Percentiles rank a stretch among this genome's conserved stretches.
Evolutionary conservation across 2,329 filamentous ascomycete genomes (phyloP).

Genomic region (Fusarium musae): DNA sequence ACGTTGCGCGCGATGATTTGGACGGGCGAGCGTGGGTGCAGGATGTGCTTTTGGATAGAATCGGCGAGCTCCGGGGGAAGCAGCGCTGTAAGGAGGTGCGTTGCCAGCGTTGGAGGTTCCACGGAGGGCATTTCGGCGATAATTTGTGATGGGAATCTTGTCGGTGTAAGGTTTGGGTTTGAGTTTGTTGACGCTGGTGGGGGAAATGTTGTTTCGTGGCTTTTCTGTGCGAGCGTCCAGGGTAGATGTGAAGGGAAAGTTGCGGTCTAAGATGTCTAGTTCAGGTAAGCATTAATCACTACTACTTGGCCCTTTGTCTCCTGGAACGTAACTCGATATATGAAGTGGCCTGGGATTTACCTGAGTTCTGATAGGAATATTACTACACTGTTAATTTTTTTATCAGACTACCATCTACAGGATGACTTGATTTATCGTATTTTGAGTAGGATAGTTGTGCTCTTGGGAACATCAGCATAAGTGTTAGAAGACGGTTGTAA

Average conservation of each 20-base stretch:
- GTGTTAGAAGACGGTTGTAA: background rate
- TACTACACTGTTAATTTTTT: too few relatives aligned
- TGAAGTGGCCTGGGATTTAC: background rate
- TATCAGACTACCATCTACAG: background rate
- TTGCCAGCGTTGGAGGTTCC: conserved; percentile 46
- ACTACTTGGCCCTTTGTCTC: background rate
- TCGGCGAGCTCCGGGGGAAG: conserved; percentile 58
- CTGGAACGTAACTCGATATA: background rate
- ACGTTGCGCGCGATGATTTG: conserved; percentile 54
- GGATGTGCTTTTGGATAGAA: conserved; percentile 59
- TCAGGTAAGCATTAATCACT: background rate
- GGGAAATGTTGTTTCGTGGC: conserved; percentile 29
- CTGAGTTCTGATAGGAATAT: background rate
- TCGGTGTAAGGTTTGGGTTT: conserved; percentile 8
- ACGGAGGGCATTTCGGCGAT: conserved; percentile 39
- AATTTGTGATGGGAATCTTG: background rate
- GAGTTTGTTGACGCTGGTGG: conserved; percentile 5
- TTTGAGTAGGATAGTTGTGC: background rate
- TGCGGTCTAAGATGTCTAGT: conserved; percentile 22
- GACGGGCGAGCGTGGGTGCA: conserved; percentile 58
- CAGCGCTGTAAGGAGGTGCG: conserved; percentile 53
- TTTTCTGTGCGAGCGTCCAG: conserved; percentile 27
- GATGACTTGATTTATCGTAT: background rate
- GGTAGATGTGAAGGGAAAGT: conserved; percentile 26
- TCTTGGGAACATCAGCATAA: background rate